phyloP scores from a whole-genome alignment of 768 basidiomycete genomes.

The Tremella yokohamensis region DNA sequence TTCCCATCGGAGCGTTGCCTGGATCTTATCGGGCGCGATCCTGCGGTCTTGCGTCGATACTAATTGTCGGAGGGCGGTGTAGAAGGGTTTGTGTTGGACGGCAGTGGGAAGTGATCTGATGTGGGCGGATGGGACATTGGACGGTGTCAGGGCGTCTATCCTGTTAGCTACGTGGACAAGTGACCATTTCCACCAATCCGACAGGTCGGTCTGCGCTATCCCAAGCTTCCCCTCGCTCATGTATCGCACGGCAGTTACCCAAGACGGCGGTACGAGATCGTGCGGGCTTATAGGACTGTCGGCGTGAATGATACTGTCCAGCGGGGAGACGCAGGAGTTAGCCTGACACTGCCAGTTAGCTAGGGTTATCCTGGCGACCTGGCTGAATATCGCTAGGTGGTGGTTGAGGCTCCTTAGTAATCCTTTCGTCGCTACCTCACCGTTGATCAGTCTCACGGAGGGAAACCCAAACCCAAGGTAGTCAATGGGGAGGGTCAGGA shows the following conservation, averaged over 20 bases:
- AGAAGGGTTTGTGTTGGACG: too few relatives aligned
- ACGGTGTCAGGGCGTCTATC: too few relatives aligned
- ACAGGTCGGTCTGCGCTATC: too few relatives aligned
- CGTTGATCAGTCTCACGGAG: conserved; percentile 17
- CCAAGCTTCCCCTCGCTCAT: neutral
- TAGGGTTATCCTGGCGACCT: conserved; percentile 13
- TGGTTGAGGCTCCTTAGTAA: conserved; percentile 20
- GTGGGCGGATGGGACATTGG: too few relatives aligned
- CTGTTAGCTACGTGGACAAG: too few relatives aligned
- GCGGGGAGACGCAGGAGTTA: neutral
- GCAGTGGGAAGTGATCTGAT: too few relatives aligned
- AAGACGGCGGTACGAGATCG: conserved; percentile 7
- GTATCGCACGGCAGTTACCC: conserved; percentile 3
- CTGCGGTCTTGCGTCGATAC: too few relatives aligned
- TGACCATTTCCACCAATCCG: too few relatives aligned
- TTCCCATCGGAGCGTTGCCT: neutral
- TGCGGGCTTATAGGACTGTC: too few relatives aligned
- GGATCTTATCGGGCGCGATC: too few relatives aligned
- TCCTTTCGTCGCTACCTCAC: conserved; percentile 7
- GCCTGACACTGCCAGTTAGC: conserved; percentile 16
- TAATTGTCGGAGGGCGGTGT: too few relatives aligned
- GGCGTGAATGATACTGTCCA: too few relatives aligned
- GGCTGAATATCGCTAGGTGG: conserved; percentile 7
- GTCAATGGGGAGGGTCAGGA: conserved; percentile 10
- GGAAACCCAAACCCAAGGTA: conserved; percentile 20